Conservation (phyloP, 1,284 basidiomycete genomes). For the Puccinia brachypodii region DNA sequence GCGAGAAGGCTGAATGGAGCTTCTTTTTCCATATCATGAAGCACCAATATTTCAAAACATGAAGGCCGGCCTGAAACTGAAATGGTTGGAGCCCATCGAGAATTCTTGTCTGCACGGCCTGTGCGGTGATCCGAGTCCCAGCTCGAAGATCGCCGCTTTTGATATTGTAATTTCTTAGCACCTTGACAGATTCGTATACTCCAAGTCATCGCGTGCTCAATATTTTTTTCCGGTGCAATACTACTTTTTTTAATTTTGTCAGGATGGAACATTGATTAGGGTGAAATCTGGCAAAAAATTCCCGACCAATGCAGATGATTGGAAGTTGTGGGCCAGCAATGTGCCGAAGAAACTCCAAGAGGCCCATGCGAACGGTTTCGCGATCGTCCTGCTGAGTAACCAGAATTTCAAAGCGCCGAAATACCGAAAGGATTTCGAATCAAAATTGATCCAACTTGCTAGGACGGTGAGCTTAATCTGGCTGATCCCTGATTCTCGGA, state of each 20-base stretch:
- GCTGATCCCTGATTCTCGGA: not conserved
- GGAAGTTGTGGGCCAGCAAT: constrained; percentile 74
- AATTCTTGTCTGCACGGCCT: constrained; percentile 37
- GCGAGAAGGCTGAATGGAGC: not conserved
- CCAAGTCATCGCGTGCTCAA: not conserved
- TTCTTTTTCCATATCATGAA: not conserved
- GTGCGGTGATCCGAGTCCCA: constrained; percentile 30
- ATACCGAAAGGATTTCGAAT: constrained; percentile 66
- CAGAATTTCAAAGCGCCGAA: constrained; percentile 62
- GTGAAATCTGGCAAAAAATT: constrained; percentile 63
- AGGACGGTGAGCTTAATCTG: constrained; percentile 63
- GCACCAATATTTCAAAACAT: constrained; percentile 39
- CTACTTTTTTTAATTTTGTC: not conserved
- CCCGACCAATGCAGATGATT: constrained; percentile 62
- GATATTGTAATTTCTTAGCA: constrained; percentile 23
- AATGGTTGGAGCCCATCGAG: constrained; percentile 33
- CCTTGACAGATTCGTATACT: not conserved
- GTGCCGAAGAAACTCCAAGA: constrained; percentile 69
- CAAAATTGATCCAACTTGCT: constrained; percentile 71
- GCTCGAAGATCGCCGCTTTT: constrained; percentile 42
- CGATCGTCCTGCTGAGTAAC: constrained; percentile 46
- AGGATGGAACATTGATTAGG: constrained; percentile 79
- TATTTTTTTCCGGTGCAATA: not conserved
- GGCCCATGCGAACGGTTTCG: constrained; percentile 66
- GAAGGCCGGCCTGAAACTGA: constrained; percentile 20